These are phyloP conservation scores for Hypomyces rosellus DNA, from an alignment of 2,329 filamentous ascomycete genomes.

Conservation along the genomic window DNA sequence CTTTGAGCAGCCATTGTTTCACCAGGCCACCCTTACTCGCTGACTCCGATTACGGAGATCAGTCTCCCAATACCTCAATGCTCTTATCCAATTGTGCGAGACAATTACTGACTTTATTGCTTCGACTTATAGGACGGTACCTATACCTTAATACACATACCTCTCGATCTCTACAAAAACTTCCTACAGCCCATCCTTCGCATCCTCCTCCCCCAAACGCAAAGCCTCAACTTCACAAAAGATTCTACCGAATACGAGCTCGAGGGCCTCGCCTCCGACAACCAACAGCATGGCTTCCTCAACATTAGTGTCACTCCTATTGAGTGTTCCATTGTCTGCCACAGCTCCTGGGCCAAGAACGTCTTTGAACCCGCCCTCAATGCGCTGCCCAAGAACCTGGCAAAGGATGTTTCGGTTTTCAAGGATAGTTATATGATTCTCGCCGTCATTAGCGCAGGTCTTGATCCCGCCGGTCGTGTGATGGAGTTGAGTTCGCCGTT, in stretches of 20 bases:
- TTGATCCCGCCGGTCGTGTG: slow-evolving; percentile 86
- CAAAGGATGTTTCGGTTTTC: slow-evolving; percentile 63
- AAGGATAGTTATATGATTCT: slow-evolving; percentile 81
- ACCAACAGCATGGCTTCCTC: slow-evolving; percentile 67
- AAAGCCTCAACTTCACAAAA: slow-evolving; percentile 31
- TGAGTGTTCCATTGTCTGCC: slow-evolving; percentile 89
- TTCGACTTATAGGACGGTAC: slow-evolving; percentile 65
- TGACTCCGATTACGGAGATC: not conserved
- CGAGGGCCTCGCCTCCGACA: slow-evolving; percentile 43
- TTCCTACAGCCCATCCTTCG: slow-evolving; percentile 85
- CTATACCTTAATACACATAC: slow-evolving; percentile 85
- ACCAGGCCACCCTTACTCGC: not conserved
- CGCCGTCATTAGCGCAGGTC: slow-evolving; percentile 80
- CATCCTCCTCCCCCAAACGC: slow-evolving; percentile 64
- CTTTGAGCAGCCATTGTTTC: not conserved
- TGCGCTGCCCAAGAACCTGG: slow-evolving; percentile 49
- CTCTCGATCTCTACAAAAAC: slow-evolving; percentile 66
- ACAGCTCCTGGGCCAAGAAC: slow-evolving; percentile 63
- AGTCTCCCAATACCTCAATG: no score
- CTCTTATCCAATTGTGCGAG: not conserved
- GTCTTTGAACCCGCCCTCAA: slow-evolving; percentile 70
- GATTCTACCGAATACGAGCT: slow-evolving; percentile 32
- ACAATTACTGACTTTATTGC: slow-evolving; percentile 19
- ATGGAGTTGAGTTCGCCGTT: slow-evolving; percentile 87
- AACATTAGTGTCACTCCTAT: slow-evolving; percentile 90